Evolutionary conservation across 306 rosid genomes (phyloP).

Genomic region (Dalbergia cochinchinensis): DNA sequence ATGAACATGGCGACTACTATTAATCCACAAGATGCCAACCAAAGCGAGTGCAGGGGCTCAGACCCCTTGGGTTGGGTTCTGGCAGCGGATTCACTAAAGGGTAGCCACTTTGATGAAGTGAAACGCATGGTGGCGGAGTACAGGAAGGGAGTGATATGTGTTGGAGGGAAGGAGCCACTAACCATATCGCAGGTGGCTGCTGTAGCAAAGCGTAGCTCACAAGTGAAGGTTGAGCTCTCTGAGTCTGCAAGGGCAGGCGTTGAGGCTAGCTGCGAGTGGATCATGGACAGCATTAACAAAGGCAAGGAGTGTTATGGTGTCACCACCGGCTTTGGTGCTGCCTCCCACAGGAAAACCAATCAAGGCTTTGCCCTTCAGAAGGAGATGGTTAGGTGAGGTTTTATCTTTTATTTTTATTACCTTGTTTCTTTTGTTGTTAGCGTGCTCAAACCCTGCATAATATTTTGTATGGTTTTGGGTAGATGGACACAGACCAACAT

Average conservation of each 20-base stretch:
- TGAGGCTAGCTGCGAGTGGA: slow-evolving; percentile 55
- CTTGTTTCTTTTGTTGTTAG: too few relatives aligned
- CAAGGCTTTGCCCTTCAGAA: slow-evolving; percentile 55
- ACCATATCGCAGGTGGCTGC: slow-evolving; percentile 55
- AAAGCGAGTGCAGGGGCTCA: too few relatives aligned
- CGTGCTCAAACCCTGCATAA: not conserved
- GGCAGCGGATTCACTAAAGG: slow-evolving; percentile 53
- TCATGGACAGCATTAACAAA: slow-evolving; percentile 41
- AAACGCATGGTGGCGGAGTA: slow-evolving; percentile 50
- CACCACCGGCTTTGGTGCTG: slow-evolving; percentile 59
- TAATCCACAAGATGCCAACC: not conserved
- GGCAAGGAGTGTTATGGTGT: slow-evolving; percentile 49
- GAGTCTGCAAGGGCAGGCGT: slow-evolving; percentile 53
- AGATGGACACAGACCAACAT: too few relatives aligned
- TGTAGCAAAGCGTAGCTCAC: slow-evolving; percentile 39
- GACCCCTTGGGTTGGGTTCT: slow-evolving; percentile 50
- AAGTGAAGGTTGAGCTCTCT: slow-evolving; percentile 47
- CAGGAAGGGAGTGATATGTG: slow-evolving; percentile 34
- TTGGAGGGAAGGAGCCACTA: slow-evolving; percentile 40
- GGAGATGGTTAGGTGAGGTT: slow-evolving; percentile 57
- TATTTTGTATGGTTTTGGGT: too few relatives aligned
- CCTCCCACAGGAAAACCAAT: slow-evolving; percentile 47
- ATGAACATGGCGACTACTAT: slow-evolving; percentile 41
- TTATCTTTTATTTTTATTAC: not conserved
- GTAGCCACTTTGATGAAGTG: slow-evolving; percentile 56